Percentiles rank a stretch among this genome's conserved stretches.
Conservation (phyloP, 169 alveolate species). For the Neospora caninum region DNA sequence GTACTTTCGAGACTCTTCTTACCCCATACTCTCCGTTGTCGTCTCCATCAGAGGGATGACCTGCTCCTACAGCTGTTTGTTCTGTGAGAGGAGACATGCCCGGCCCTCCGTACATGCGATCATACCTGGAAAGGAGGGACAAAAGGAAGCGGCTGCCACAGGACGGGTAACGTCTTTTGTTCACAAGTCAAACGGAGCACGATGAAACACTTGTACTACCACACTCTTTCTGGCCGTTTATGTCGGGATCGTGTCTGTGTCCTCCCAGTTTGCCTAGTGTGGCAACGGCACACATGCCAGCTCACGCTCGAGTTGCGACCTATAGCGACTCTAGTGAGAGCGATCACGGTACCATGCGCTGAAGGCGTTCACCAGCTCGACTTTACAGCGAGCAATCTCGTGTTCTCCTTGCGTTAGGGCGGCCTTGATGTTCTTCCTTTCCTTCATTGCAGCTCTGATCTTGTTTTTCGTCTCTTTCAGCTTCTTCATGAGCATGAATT, state of each 20-base stretch:
- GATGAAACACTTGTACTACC: no score
- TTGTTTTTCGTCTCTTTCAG: constrained; percentile 48
- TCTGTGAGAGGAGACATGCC: neutral
- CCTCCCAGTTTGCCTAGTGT: no score
- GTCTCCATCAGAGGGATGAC: neutral
- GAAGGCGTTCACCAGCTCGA: constrained; percentile 47
- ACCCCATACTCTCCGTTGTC: neutral
- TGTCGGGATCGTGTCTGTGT: no score
- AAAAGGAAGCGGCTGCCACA: no score
- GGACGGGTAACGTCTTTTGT: no score
- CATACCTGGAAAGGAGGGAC: neutral
- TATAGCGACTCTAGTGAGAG: neutral
- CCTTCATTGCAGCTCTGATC: constrained; percentile 14
- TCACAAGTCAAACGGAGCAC: no score
- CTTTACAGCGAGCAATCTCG: constrained; percentile 19
- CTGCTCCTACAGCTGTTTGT: neutral
- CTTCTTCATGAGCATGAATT: constrained; percentile 65
- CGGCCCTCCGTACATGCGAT: neutral
- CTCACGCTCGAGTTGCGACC: no score
- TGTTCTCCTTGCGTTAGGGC: constrained; percentile 39
- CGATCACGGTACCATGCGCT: neutral
- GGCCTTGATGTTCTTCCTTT: constrained; percentile 1
- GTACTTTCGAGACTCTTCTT: neutral
- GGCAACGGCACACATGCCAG: no score
- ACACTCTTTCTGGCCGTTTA: no score